These are phyloP conservation scores for Fusarium devonianum DNA, from an alignment of 2,329 filamentous ascomycete genomes.

Conservation along the genomic window DNA sequence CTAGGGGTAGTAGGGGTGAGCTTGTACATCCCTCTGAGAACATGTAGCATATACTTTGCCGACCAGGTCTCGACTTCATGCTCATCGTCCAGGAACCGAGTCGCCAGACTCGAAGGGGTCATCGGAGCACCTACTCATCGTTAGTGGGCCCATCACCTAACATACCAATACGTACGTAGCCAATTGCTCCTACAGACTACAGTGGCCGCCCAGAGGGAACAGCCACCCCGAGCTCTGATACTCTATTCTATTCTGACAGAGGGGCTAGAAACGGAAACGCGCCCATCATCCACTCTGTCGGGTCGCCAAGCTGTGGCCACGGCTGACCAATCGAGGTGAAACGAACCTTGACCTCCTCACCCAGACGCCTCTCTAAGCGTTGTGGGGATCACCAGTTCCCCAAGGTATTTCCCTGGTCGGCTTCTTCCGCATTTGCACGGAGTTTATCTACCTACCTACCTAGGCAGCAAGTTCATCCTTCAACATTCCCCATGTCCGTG, in stretches of 20 bases:
- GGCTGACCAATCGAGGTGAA: constrained; percentile 31
- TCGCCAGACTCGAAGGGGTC: constrained; percentile 11
- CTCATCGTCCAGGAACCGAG: constrained; percentile 3
- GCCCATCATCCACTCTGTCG: constrained; percentile 43
- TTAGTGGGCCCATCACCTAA: constrained; percentile 5
- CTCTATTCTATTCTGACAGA: constrained; percentile 25
- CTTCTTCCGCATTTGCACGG: neutral
- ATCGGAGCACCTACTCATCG: constrained; percentile 2
- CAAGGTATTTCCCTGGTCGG: constrained; percentile 23
- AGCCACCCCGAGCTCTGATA: constrained; percentile 21
- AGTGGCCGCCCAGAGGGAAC: constrained; percentile 19
- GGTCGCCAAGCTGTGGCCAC: constrained; percentile 30
- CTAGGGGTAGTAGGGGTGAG: constrained; percentile 29
- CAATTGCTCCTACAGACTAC: constrained; percentile 34
- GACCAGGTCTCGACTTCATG: neutral
- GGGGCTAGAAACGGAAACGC: constrained; percentile 39
- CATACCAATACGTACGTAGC: constrained; percentile 7
- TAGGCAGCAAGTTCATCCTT: no score
- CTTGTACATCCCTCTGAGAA: constrained; percentile 1
- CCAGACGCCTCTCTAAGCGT: constrained; percentile 21
- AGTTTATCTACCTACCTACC: neutral
- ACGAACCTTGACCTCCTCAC: constrained; percentile 13
- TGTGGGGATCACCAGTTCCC: constrained; percentile 2
- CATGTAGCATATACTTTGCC: neutral
- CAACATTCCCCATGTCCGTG: no score